A percentile compares a stretch with the other conserved stretches of the same genome.
phyloP scores from a whole-genome alignment of 345 rosid species.

The Corymbia maculata region DNA sequence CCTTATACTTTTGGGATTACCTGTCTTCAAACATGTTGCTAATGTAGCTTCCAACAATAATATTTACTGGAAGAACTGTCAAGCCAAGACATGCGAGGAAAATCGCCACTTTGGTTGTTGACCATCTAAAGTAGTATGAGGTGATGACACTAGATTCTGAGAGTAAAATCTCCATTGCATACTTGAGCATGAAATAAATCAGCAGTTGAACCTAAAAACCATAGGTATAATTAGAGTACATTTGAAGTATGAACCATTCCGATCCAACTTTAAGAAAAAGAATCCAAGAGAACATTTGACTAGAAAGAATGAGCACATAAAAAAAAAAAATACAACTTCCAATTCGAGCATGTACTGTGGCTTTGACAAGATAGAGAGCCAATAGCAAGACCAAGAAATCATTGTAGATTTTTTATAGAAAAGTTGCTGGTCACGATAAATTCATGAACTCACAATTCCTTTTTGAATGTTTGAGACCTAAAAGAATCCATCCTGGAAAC shows the following conservation, averaged over 20 bases:
- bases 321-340: not conserved
- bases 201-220: slow-evolving; percentile 72
- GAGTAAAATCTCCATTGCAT: slow-evolving; percentile 84
- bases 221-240: not conserved
- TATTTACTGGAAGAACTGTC: slow-evolving; percentile 89
- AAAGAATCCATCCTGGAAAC: not conserved
- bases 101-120: slow-evolving; percentile 71
- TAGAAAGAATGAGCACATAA: not conserved
- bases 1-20: slow-evolving; percentile 17
- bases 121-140: slow-evolving; percentile 84
- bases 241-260: not conserved
- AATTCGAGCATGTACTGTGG: not conserved
- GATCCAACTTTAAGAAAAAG: not conserved
- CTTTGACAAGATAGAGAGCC: not conserved
- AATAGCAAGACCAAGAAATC: not conserved
- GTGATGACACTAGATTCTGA: slow-evolving; percentile 96
- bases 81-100: slow-evolving; percentile 95
- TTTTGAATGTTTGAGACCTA: not conserved
- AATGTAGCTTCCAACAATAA: slow-evolving; percentile 85
- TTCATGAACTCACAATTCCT: not conserved
- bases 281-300: not conserved
- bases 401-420: not conserved
- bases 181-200: slow-evolving; percentile 98
- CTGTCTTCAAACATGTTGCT: slow-evolving; percentile 99
- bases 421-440: not conserved